Percentiles rank a stretch among this genome's conserved stretches.
Evolutionary conservation across 495 filamentous ascomycete genomes (phyloP).

Genomic region (Monascus purpureus): DNA sequence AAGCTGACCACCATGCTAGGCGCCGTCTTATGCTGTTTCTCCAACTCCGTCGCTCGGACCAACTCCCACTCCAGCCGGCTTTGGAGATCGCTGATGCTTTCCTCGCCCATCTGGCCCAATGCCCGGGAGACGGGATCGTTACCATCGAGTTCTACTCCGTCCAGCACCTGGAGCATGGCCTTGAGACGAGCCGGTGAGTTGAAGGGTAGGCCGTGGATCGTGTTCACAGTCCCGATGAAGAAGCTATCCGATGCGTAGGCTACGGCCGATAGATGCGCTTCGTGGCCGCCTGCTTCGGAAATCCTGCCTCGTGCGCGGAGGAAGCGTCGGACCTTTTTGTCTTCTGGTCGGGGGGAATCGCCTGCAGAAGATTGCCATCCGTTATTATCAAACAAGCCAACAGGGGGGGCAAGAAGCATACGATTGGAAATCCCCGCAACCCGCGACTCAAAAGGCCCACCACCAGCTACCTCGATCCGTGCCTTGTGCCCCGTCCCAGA

Average conservation of each 20-base stretch:
- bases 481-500: conserved; percentile 16
- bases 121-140: too few species aligned
- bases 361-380: conserved; percentile 10
- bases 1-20: conserved; percentile 88
- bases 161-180: conserved; percentile 21
- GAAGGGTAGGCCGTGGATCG: conserved; percentile 61
- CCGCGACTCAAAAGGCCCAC: conserved; percentile 28
- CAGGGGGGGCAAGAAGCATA: conserved; percentile 9
- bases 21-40: conserved; percentile 13
- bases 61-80: conserved; percentile 24
- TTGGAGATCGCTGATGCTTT: conserved; percentile 16
- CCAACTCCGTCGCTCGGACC: conserved; percentile 10
- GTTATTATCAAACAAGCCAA: neutral
- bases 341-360: conserved; percentile 35
- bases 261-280: conserved; percentile 70
- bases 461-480: conserved; percentile 12
- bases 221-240: conserved; percentile 79
- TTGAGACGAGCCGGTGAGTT: conserved; percentile 23
- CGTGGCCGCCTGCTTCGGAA: conserved; percentile 52
- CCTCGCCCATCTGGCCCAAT: neutral
- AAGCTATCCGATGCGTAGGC: conserved; percentile 87
- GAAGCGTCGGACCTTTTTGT: conserved; percentile 64
- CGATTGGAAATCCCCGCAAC: conserved; percentile 29
- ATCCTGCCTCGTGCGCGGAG: conserved; percentile 64
- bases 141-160: neutral